phyloP scores from a whole-genome alignment of 2,329 filamentous ascomycete species.

The Magnaporthales sp. region DNA sequence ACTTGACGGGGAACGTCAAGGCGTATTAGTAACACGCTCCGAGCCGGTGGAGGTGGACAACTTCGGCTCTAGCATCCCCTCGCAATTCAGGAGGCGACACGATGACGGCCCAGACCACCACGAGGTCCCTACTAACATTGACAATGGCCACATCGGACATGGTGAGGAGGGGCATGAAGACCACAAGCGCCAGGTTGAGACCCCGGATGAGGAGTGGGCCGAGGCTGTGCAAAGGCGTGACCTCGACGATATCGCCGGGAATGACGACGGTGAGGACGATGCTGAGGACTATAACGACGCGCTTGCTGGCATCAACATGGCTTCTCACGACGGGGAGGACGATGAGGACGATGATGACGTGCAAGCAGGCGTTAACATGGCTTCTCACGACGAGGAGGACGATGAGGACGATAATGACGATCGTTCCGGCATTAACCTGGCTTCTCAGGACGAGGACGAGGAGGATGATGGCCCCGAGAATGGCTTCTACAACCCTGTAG shows the following conservation, averaged over 20 bases:
- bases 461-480: not conserved
- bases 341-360: not conserved
- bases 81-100: not conserved
- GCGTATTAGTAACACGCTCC: no score
- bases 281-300: not conserved
- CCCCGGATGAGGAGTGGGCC: not conserved
- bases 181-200: not conserved
- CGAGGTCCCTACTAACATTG: not conserved
- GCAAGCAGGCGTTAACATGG: not conserved
- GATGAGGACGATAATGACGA: not conserved
- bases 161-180: not conserved
- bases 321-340: not conserved
- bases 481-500: not conserved
- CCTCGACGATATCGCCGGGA: not conserved
- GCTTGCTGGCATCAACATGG: not conserved
- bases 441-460: not conserved
- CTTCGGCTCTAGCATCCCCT: not conserved
- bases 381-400: not conserved
- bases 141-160: not conserved
- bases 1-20: no score
- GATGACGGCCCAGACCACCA: not conserved
- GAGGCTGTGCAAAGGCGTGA: not conserved
- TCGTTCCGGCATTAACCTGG: not conserved
- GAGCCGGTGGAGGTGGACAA: no score
- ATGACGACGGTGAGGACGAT: not conserved